Conservation (phyloP, 768 basidiomycete species). For the Mycena chlorophos region DNA sequence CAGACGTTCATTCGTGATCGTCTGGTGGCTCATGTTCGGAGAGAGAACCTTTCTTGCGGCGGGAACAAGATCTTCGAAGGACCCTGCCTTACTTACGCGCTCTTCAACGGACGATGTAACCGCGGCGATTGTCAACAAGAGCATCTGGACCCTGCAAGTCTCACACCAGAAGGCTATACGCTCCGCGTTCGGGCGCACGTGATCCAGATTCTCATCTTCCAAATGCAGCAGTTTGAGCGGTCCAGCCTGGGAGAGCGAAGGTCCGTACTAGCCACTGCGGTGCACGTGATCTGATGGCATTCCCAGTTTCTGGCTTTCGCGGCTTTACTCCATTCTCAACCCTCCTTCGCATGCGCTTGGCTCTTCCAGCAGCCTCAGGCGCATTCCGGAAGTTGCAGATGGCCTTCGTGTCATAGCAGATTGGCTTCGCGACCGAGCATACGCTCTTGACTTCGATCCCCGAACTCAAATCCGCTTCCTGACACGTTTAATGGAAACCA, state of each 20-base stretch:
- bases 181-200: constrained; percentile 45
- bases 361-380: constrained; percentile 36
- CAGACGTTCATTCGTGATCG: constrained; percentile 25
- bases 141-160: constrained; percentile 31
- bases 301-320: constrained; percentile 45
- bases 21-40: constrained; percentile 20
- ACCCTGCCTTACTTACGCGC: constrained; percentile 39
- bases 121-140: constrained; percentile 34
- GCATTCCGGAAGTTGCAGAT: constrained; percentile 41
- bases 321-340: constrained; percentile 49
- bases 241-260: constrained; percentile 23
- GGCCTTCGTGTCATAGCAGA: constrained; percentile 39
- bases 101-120: constrained; percentile 34
- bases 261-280: constrained; percentile 14
- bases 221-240: constrained; percentile 27
- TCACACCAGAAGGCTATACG: constrained; percentile 37
- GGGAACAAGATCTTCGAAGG: constrained; percentile 36
- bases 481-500: constrained; percentile 39
- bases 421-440: constrained; percentile 48
- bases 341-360: constrained; percentile 52
- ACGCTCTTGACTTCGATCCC: constrained; percentile 29
- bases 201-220: constrained; percentile 50
- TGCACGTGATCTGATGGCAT: not conserved
- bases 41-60: constrained; percentile 25
- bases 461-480: constrained; percentile 33